Base-by-base conservation (phyloP, 768 basidiomycete genomes). In the Leccinum variicolor region DNA sequence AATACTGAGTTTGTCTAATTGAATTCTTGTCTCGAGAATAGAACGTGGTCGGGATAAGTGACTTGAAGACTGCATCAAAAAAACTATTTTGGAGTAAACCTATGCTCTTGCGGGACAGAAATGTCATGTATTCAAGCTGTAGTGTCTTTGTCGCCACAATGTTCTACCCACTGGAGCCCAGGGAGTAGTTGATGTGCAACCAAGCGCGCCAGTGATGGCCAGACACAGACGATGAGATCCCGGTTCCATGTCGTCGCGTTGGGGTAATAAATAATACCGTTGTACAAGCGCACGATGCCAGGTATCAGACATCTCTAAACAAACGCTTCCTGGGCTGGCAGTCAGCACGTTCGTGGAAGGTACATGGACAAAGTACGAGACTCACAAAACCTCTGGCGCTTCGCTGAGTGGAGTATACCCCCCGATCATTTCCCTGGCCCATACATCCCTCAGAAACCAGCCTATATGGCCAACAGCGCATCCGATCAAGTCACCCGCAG, bases 401-500 rank as follows among this genome's bases (percentile, higher is more conserved):
- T 92, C 86, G 60, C 83, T 91, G 60, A 92, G 80, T 23, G 87
- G 67, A 0, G 84, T 85, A 58, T 79, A 78, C 1, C 90, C 89
- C 14, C 91, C 92, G 2, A 85, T 71, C 87, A 93, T 90, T 73
- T 94, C 91, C 55, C 91, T 76, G n/a, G 83, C 81, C 91, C 92
- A 93, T 0, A 92, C 92, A 60, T 94, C 91, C 45, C 89, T 76
- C 67, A 92, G 63, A 72, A 92, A 92, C 89, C 89, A 92, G 11
- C 87, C 87, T 19, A 92, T 74, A 67, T 94, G 91, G 1, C 93
- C 94, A 0, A 95, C 93, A 0, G 86, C 86, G 67, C 93, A 92
- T 2, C 94, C 93, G 15, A 90, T 77, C 17, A 95, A 75, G 66
- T 93, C 90, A 5, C 87, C 87, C 0, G 88, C 85, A 0, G 92